Evolutionary conservation across 495 filamentous ascomycete genomes (phyloP).

Genomic region (Elaphomyces granulatus): DNA sequence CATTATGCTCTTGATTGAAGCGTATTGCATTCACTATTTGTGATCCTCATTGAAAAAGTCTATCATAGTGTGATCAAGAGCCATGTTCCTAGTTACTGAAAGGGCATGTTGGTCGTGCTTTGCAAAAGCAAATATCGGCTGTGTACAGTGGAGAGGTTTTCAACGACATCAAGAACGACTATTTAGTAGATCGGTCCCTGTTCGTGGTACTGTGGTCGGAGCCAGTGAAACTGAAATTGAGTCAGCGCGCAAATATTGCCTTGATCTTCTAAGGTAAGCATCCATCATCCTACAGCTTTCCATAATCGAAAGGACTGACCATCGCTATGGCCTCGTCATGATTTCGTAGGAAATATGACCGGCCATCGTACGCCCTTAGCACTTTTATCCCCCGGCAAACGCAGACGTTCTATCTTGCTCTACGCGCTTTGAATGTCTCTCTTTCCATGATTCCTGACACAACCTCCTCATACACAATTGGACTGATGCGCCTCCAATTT

Average conservation of each 20-base stretch:
- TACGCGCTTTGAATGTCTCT: slow-evolving; percentile 87
- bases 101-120: too few species aligned
- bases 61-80: too few species aligned
- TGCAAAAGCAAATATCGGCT: too few species aligned
- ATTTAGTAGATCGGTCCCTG: slow-evolving; percentile 14
- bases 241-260: slow-evolving; percentile 41
- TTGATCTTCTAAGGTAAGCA: slow-evolving; percentile 40
- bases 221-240: slow-evolving; percentile 33
- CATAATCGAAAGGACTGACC: not conserved
- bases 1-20: too few species aligned
- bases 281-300: not conserved
- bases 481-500: slow-evolving; percentile 80
- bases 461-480: slow-evolving; percentile 67
- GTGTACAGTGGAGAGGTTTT: too few species aligned
- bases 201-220: slow-evolving; percentile 7
- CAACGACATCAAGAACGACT: slow-evolving; percentile 9
- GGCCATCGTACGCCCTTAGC: slow-evolving; percentile 72
- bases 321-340: too few species aligned
- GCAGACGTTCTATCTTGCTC: slow-evolving; percentile 71
- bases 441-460: slow-evolving; percentile 77
- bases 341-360: slow-evolving; percentile 69
- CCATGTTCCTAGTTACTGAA: too few species aligned
- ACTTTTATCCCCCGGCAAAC: slow-evolving; percentile 61
- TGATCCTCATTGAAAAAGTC: too few species aligned
- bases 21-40: too few species aligned